Base-by-base conservation (phyloP, 306 rosid genomes). In the Fragaria iinumae region DNA sequence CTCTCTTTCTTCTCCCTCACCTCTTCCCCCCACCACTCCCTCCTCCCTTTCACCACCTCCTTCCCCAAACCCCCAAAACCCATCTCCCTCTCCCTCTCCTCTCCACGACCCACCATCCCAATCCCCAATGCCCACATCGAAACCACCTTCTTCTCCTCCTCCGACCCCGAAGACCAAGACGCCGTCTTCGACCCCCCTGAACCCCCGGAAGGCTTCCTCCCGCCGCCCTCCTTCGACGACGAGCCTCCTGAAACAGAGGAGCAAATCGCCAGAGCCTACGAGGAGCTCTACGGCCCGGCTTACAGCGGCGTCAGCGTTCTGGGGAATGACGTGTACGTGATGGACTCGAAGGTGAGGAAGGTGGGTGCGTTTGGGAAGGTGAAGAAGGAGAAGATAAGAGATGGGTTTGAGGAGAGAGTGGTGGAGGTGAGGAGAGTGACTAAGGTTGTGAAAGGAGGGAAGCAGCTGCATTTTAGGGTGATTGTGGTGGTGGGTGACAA, bases 371-470 rank as follows among this genome's bases (percentile, higher is more conserved):
- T 87, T 14, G 90, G 98, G 12, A 86, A 84, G 21, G 23, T 3
- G 65, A 95, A 87, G 92, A 89, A 86, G 83, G 96, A 87, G 57
- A 96, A 89, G 87, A 4, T 83, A 3, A 71, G 87, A n/a, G 99
- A 92, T 66, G 99, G 98, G 32, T 89, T 96, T 12, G 97, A 91
- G 1, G 99, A 96, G 85, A 87, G 98, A 76, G 93, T 96, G 38
- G 92, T 89, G 0, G 98, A 96, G 80, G 98, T 96, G 16, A 81
- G 98, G 66, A 84, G 99, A 81, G 92, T 96, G 10, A 96, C 96
- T 10, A 96, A 96, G 88, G 99, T 96, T n/a, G 99, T 96, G 0
- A 92, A 95, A 66, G 99, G 99, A 72, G 99, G 99, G 76, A 96
- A 92, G 80, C 97, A 91, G 66, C 21, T 96, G 83, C 84, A 86